Conservation (phyloP, 1,284 basidiomycete species). For the Trichosporon coremiiforme region DNA sequence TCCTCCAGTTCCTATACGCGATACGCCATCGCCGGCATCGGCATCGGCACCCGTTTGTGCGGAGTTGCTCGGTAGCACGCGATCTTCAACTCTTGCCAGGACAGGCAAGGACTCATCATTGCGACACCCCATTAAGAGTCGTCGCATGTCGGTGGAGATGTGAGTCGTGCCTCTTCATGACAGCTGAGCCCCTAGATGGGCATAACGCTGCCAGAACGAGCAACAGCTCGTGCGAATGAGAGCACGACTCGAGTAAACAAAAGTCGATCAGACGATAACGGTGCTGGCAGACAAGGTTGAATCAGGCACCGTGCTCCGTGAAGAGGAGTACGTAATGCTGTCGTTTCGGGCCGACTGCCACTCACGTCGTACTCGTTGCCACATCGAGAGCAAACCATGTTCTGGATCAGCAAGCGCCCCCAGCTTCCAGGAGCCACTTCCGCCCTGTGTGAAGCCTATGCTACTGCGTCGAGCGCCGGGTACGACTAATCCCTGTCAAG, state of each 20-base stretch:
- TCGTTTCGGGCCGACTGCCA: neutral
- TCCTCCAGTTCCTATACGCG: neutral
- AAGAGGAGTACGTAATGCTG: neutral
- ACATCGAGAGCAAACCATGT: neutral
- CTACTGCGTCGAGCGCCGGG: neutral
- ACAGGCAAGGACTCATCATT: neutral
- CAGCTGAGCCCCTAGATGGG: neutral
- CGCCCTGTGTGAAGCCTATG: neutral
- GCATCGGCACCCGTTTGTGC: neutral
- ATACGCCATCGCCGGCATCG: too few species aligned
- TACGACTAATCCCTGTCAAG: neutral
- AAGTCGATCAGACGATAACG: neutral
- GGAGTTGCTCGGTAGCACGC: neutral
- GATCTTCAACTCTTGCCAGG: neutral
- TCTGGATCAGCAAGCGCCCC: too few species aligned
- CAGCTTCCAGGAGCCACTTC: too few species aligned
- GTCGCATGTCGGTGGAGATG: neutral
- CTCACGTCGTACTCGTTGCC: conserved; percentile 4
- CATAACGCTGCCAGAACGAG: conserved; percentile 1
- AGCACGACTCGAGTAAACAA: neutral
- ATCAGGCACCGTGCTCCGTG: neutral
- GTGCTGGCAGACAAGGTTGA: neutral
- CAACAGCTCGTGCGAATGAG: neutral
- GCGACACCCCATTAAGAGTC: neutral
- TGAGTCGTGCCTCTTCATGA: neutral